Evolutionary conservation across 2,329 filamentous ascomycete genomes (phyloP), one percentile per base, ranked within the genome.

Genomic region (Fusarium cicatricum): DNA sequence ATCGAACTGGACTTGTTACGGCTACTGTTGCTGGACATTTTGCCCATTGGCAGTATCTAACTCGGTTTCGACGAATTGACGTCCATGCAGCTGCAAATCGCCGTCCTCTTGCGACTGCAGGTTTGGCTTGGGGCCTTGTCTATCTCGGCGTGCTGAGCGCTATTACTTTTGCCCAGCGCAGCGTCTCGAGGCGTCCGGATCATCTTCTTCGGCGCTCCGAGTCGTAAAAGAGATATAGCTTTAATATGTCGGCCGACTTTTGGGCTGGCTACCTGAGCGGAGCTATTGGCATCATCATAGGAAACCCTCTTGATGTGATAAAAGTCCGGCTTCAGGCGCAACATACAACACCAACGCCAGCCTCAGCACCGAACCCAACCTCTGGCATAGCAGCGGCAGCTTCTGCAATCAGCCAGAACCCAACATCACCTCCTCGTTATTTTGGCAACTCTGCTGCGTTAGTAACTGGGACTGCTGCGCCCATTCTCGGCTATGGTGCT

Each of bases 251-350:
- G 44, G 86, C 91, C 65, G 93, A 97, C 72, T 97, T 97, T 75
- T 96, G 91, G 90, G 91, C 93, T 53, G 92, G 93, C 69, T 97
- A 97, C 75, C 77, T 95, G 58, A 94, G 90, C 71, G 94, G 94
- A 47, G 92, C 90, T 52, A 82, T 89, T 42, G 91, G 92, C 39
- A 97, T 97, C 67, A 78, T 96, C 41, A 89, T 97, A 57, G 92
- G 94, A 60, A 97, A 97, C 68, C 92, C 92, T 3, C 80, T 97
- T 5, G 90, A 93, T 71, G 76, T 92, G 16, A 74, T 79, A 68
- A 80, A 82, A 64, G 69, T 78, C 47, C 89, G 88, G 34, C 79
- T 96, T 3, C 94, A 98, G 80, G 89, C 90, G 51, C 58, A 66
- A 51, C 45, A 45, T 23, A 39, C 28, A 36, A 51, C 21, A 28